These are phyloP conservation scores for Phytophthora cactorum DNA, from an alignment of 352 stramenopile species.

Conservation along the genomic window DNA sequence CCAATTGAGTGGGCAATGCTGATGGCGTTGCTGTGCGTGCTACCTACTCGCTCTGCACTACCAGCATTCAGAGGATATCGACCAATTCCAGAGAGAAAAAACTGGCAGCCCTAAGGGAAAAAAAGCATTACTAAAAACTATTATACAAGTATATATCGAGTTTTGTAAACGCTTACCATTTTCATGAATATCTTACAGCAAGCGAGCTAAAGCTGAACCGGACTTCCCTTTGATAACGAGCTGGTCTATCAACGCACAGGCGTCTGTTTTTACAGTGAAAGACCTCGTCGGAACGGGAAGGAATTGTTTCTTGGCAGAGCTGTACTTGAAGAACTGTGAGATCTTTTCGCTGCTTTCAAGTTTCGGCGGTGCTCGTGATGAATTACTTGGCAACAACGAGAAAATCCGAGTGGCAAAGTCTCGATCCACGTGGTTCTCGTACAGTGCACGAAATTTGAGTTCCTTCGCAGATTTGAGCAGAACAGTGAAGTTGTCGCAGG, in stretches of 20 bases:
- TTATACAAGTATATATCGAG: not conserved
- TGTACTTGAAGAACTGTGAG: slow-evolving; percentile 86
- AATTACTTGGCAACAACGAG: slow-evolving; percentile 38
- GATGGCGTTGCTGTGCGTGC: slow-evolving; percentile 62
- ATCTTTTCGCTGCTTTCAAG: slow-evolving; percentile 38
- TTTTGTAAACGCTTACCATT: not conserved
- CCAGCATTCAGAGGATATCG: slow-evolving; percentile 66
- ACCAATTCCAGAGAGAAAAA: slow-evolving; percentile 43
- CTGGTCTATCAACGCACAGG: slow-evolving; percentile 63
- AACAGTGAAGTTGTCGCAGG: slow-evolving; percentile 76
- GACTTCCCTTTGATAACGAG: slow-evolving; percentile 59
- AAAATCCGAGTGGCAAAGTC: slow-evolving; percentile 52
- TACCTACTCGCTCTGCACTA: slow-evolving; percentile 56
- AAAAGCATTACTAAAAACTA: not conserved
- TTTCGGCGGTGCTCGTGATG: slow-evolving; percentile 35
- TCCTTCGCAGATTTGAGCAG: slow-evolving; percentile 77
- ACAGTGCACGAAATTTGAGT: slow-evolving; percentile 77
- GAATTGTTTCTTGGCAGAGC: slow-evolving; percentile 85
- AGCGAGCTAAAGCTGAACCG: slow-evolving; percentile 8
- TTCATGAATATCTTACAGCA: slow-evolving; percentile 17
- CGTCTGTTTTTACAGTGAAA: slow-evolving; percentile 82
- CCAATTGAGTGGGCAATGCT: slow-evolving; percentile 66
- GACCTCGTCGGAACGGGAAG: slow-evolving; percentile 61
- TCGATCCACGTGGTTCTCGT: slow-evolving; percentile 65
- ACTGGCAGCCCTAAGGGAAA: not conserved